phyloP scores from a whole-genome alignment of 139 green algal genomes.

The Tetradesmus obliquus region DNA sequence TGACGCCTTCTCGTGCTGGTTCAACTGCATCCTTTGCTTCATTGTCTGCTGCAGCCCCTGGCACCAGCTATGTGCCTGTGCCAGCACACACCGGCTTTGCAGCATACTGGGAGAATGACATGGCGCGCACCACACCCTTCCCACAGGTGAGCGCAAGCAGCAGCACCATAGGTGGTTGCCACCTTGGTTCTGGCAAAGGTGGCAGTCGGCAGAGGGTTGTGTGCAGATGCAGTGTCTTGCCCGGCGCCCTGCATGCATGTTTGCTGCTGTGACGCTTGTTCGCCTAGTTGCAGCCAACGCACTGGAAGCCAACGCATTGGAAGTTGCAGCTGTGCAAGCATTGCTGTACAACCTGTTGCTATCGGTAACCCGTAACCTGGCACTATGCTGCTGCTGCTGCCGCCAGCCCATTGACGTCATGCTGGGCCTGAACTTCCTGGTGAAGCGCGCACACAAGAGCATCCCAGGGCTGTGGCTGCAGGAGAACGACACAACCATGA shows the following conservation, averaged over 20 bases:
- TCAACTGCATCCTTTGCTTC: background rate
- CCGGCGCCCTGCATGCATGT: background rate
- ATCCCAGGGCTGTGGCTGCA: slow-evolving; percentile 9
- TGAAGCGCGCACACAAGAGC: background rate
- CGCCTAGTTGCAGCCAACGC: too few relatives aligned
- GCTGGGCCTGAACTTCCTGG: background rate
- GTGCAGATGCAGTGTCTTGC: background rate
- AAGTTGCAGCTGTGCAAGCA: background rate
- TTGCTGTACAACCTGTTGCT: background rate
- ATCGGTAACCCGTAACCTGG: background rate
- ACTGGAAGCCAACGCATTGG: too few relatives aligned
- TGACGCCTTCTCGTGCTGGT: background rate
- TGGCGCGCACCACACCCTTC: slow-evolving; percentile 38
- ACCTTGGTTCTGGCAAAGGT: background rate
- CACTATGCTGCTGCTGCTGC: background rate
- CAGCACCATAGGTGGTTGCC: background rate
- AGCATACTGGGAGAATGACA: slow-evolving; percentile 58
- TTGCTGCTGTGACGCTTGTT: background rate
- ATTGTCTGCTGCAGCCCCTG: background rate
- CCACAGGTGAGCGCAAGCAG: slow-evolving; percentile 51
- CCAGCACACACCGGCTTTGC: slow-evolving; percentile 25
- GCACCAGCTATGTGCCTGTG: slow-evolving; percentile 17
- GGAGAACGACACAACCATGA: slow-evolving; percentile 3
- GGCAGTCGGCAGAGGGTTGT: too few relatives aligned
- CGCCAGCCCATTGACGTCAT: background rate